phyloP scores from a whole-genome alignment of 768 basidiomycete species.

The Boletus rubropictus region DNA sequence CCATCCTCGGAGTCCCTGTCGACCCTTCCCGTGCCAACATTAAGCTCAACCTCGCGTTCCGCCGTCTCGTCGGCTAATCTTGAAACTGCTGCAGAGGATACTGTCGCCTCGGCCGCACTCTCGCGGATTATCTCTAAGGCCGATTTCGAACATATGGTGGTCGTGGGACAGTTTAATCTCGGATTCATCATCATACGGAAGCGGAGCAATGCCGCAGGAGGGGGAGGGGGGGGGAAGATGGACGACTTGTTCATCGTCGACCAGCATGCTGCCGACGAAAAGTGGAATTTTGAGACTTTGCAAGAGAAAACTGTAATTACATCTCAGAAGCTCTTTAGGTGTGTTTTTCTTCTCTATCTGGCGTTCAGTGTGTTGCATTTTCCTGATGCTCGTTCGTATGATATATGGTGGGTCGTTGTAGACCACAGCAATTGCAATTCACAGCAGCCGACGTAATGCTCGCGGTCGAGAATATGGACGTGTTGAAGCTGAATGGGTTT shows the following conservation, averaged over 20 bases:
- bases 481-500: slow-evolving; percentile 84
- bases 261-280: slow-evolving; percentile 97
- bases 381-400: not conserved
- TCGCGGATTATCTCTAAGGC: slow-evolving; percentile 79
- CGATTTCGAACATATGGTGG: slow-evolving; percentile 79
- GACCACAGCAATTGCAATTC: slow-evolving; percentile 72
- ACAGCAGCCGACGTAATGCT: slow-evolving; percentile 87
- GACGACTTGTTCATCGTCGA: slow-evolving; percentile 97
- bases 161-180: slow-evolving; percentile 92
- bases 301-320: slow-evolving; percentile 87
- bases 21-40: not conserved
- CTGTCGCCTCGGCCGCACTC: slow-evolving; percentile 58
- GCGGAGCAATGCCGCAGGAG: slow-evolving; percentile 25
- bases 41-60: slow-evolving; percentile 16
- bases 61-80: slow-evolving; percentile 27
- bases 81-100: slow-evolving; percentile 43
- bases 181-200: slow-evolving; percentile 89
- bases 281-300: slow-evolving; percentile 95
- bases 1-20: not conserved
- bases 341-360: slow-evolving; percentile 18
- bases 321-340: slow-evolving; percentile 82
- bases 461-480: slow-evolving; percentile 80
- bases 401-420: slow-evolving; percentile 26
- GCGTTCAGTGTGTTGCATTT: not conserved
- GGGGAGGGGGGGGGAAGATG: slow-evolving; percentile 24